Evolutionary conservation across 2,329 filamentous ascomycete species (phyloP).

Genomic region (Pyrenochaeta sp.): DNA sequence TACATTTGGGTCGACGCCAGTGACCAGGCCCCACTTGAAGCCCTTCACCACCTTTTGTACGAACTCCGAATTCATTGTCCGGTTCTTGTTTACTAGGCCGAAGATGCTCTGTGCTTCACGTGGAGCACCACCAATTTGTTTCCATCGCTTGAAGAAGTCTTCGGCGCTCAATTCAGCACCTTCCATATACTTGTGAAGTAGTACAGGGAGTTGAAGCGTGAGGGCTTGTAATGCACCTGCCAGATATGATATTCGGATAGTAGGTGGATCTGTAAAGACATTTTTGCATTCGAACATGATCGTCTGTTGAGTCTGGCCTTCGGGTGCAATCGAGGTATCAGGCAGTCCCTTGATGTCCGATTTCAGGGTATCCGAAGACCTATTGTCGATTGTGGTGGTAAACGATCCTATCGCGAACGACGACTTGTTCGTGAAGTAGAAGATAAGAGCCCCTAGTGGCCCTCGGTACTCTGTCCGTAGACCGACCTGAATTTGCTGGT

Average conservation of each 20-base stretch:
- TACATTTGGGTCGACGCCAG: constrained; percentile 86
- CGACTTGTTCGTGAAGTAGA: constrained; percentile 96
- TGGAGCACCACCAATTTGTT: constrained; percentile 90
- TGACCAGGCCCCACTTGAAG: constrained; percentile 88
- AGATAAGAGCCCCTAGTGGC: constrained; percentile 93
- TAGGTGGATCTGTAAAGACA: constrained; percentile 84
- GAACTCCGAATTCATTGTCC: constrained; percentile 74
- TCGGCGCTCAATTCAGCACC: constrained; percentile 84
- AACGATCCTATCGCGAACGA: constrained; percentile 86
- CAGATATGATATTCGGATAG: constrained; percentile 92
- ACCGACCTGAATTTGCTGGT: constrained; percentile 91
- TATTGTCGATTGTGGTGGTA: constrained; percentile 89
- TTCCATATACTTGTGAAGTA: constrained; percentile 97
- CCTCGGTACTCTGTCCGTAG: constrained; percentile 92
- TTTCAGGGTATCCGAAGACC: constrained; percentile 71
- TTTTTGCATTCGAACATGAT: constrained; percentile 90
- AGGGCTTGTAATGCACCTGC: constrained; percentile 92
- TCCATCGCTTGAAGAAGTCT: constrained; percentile 99
- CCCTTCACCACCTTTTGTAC: constrained; percentile 78
- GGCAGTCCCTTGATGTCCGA: constrained; percentile 90
- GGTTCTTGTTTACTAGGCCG: constrained; percentile 67
- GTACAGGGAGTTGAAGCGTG: constrained; percentile 87
- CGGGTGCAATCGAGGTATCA: constrained; percentile 78
- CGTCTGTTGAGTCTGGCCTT: constrained; percentile 87
- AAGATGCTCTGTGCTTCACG: constrained; percentile 92